These are phyloP conservation scores for Yarrowia osloensis DNA, from an alignment of 805 yeast genomes.

Conservation along the genomic window DNA sequence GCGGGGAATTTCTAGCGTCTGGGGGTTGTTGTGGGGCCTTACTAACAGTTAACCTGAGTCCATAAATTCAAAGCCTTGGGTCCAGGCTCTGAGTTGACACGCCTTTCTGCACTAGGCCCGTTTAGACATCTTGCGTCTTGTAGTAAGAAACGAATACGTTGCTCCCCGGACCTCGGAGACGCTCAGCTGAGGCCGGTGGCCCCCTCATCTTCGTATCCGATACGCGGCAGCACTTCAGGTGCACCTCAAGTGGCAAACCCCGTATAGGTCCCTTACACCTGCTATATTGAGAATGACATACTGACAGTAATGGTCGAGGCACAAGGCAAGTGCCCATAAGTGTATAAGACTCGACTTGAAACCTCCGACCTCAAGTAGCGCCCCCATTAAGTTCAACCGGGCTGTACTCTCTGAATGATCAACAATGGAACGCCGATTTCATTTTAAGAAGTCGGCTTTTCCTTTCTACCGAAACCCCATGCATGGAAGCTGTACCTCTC, in stretches of 20 bases:
- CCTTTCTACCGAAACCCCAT: background rate
- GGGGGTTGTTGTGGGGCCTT: background rate
- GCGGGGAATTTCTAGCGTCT: background rate
- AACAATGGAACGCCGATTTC: background rate
- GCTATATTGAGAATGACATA: background rate
- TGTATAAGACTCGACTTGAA: background rate
- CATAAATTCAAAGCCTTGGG: too few species aligned
- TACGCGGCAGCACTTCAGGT: background rate
- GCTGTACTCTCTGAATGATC: background rate
- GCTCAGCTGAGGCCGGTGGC: background rate
- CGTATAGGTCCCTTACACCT: constrained; percentile 11
- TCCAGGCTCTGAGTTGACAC: background rate
- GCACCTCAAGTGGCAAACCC: background rate
- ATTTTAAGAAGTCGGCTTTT: background rate
- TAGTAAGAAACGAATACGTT: background rate
- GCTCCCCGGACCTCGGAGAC: background rate
- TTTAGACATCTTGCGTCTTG: background rate
- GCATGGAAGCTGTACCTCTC: constrained; percentile 10
- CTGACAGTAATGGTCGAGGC: background rate
- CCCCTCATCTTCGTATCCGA: constrained; percentile 1
- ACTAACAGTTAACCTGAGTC: background rate
- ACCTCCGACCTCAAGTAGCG: background rate
- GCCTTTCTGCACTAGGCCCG: background rate
- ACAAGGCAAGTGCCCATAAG: too few species aligned
- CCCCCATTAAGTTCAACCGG: background rate